These are phyloP conservation scores for Persicaria maculosa DNA, from an alignment of 148 eudicot genomes.

Conservation along the genomic window DNA sequence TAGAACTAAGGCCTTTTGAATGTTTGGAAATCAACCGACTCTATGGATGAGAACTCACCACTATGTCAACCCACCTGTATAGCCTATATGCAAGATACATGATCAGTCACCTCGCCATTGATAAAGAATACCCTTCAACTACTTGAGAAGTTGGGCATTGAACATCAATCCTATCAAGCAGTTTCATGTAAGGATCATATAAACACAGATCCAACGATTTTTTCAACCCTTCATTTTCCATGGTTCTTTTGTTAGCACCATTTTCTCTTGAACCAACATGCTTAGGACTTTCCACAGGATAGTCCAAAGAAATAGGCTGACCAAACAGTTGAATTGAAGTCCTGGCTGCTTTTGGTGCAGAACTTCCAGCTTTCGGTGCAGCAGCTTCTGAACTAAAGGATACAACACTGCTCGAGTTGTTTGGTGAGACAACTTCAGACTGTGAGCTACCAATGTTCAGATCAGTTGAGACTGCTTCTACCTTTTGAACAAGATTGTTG, in stretches of 20 bases:
- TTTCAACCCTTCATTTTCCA: conserved; percentile 21
- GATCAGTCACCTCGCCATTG: conserved; percentile 8
- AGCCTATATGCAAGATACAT: conserved; percentile 9
- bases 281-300: conserved; percentile 18
- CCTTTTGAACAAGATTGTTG: conserved; percentile 16
- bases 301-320: conserved; percentile 30
- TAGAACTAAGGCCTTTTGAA: too few species aligned
- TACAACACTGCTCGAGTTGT: conserved; percentile 52
- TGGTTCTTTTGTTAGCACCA: conserved; percentile 12
- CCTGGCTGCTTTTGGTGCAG: conserved; percentile 20
- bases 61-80: background rate
- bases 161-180: conserved; percentile 28
- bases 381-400: conserved; percentile 20
- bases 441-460: conserved; percentile 34
- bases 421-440: conserved; percentile 43
- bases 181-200: conserved; percentile 17
- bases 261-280: conserved; percentile 23
- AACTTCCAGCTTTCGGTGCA: conserved; percentile 18
- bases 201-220: conserved; percentile 19
- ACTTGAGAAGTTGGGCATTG: conserved; percentile 26
- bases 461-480: conserved; percentile 37
- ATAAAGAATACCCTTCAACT: conserved; percentile 29
- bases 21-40: too few species aligned
- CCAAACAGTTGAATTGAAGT: conserved; percentile 67
- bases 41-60: too few species aligned